Evolutionary conservation across 2,329 filamentous ascomycete genomes (phyloP), one percentile per base, ranked within the genome.

Genomic region (Gnomoniopsis smithogilvyi): DNA sequence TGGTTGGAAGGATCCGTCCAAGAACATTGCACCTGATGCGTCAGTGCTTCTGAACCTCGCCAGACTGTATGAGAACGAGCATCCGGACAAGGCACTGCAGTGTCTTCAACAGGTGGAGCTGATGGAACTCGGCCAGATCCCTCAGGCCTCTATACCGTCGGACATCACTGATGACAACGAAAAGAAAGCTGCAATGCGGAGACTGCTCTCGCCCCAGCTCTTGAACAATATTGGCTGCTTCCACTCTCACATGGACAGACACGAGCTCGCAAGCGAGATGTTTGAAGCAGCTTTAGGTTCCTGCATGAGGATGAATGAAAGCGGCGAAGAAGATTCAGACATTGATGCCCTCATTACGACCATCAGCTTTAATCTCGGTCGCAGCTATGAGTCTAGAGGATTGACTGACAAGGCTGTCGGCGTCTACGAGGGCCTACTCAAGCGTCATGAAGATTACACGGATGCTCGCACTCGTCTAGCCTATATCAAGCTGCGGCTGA

Each of bases 211-310:
- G 1, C 95, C 95, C 3, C 92, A 96, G 69, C 80, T 98, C 2
- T 82, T 99, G 47, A 99, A 98, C 79, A 99, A 99, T 71, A 96
- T 98, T 70, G 95, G 91, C 6, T 97, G 93, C 73, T 98, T 98
- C 75, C 86, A 96, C 66, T 97, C 92, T 65, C 92, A 96, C 70
- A 83, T 87, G 2, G 92, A 96, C 67, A 92, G 92, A 69, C 87
- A 90, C 63, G 85, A 89, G 21, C 80, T 86, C 62, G 93, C 95
- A 22, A 88, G 91, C 64, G 88, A 94, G 53, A 83, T 96, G 75
- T 99, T 98, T 70, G 91, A 99, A 72, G 87, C 90, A n/a, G 95
- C 93, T 0, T 77, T 99, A 56, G 89, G 89, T 63, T 91, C 94
- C 17, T 97, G 93, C 69, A 87, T 96, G 66, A 89, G 90, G 66